phyloP scores from a whole-genome alignment of 495 filamentous ascomycete genomes.

The Neurospora pannonica region DNA sequence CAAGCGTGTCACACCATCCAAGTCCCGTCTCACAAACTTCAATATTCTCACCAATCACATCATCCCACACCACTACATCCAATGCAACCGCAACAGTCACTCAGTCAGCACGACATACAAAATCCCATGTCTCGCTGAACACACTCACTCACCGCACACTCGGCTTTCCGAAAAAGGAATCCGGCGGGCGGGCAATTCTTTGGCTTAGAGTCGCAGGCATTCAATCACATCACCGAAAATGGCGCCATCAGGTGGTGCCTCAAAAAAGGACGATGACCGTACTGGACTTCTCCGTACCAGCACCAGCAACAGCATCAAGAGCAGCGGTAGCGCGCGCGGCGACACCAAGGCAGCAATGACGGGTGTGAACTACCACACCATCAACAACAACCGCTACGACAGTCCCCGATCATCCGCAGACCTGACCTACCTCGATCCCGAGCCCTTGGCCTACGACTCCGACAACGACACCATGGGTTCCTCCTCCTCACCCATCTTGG shows the following conservation, averaged over 20 bases:
- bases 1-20: not conserved
- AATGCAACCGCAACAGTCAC: not conserved
- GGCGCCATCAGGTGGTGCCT: not conserved
- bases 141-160: not conserved
- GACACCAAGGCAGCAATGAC: not conserved
- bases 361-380: not conserved
- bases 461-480: not conserved
- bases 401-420: not conserved
- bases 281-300: not conserved
- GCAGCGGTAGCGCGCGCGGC: not conserved
- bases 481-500: not conserved
- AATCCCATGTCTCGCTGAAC: not conserved
- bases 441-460: not conserved
- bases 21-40: not conserved
- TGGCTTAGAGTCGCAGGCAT: not conserved
- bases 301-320: not conserved
- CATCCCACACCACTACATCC: not conserved
- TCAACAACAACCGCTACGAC: not conserved
- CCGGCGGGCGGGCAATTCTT: not conserved
- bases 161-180: not conserved
- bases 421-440: not conserved
- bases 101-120: not conserved
- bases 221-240: not conserved
- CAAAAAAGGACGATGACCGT: not conserved
- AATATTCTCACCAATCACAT: not conserved